Conservation (phyloP, 768 basidiomycete species). For the Podaxis sp. region DNA sequence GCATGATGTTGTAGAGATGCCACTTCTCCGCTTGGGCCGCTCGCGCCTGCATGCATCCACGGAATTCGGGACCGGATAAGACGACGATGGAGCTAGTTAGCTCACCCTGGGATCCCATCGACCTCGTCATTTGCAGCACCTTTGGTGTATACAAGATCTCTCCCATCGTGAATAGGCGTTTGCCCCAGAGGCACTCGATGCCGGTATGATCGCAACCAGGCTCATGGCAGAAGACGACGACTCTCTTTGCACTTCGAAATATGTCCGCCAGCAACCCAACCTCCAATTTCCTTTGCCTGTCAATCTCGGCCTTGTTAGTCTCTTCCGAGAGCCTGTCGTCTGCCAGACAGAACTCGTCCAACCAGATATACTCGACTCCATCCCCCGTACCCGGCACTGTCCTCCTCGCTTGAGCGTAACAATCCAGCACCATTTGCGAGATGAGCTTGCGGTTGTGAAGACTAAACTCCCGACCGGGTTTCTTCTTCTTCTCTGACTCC, state of each 20-base stretch:
- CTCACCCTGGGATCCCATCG: background rate
- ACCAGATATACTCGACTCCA: slow-evolving; percentile 10
- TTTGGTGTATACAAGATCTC: slow-evolving; percentile 8
- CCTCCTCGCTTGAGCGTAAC: slow-evolving; percentile 1
- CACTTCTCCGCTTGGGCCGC: slow-evolving; percentile 16
- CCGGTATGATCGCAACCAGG: slow-evolving; percentile 6
- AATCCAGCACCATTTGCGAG: background rate
- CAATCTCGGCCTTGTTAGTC: background rate
- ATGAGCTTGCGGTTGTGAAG: background rate
- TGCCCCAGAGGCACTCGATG: slow-evolving; percentile 7
- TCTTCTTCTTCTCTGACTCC: background rate
- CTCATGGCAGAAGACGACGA: slow-evolving; percentile 12
- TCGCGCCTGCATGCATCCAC: slow-evolving; percentile 6
- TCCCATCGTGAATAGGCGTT: slow-evolving; percentile 11
- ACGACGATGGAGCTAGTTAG: background rate
- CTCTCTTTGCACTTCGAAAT: slow-evolving; percentile 8
- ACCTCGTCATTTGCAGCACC: slow-evolving; percentile 10
- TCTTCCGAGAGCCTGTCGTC: background rate
- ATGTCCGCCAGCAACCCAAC: slow-evolving; percentile 11
- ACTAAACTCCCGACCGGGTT: background rate
- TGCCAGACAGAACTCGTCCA: slow-evolving; percentile 14
- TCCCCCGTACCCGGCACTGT: background rate
- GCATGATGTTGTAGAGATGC: slow-evolving; percentile 24
- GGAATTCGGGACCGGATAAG: slow-evolving; percentile 5
- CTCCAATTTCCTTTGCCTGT: background rate